Conservation (phyloP, 2,329 filamentous ascomycete species). For the Colletotrichum acutatum region DNA sequence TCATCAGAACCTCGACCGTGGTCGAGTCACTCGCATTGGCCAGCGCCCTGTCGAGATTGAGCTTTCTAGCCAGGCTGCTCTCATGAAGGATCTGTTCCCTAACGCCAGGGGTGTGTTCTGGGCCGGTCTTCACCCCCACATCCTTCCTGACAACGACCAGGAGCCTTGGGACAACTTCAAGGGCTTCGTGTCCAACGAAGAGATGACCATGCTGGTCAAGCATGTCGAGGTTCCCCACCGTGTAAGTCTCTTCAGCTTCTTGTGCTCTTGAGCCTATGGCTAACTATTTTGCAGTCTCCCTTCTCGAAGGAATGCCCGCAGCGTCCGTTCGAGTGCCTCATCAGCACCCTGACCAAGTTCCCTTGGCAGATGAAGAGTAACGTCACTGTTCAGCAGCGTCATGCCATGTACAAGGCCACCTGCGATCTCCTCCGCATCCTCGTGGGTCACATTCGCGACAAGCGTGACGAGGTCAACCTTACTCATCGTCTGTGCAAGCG, state of each 20-base stretch:
- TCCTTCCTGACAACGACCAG: conserved; percentile 46
- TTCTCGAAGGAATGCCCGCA: conserved; percentile 71
- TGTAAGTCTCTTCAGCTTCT: conserved; percentile 54
- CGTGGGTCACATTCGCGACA: conserved; percentile 39
- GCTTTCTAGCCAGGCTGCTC: conserved; percentile 63
- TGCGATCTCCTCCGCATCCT: conserved; percentile 54
- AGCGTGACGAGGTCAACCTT: conserved; percentile 55
- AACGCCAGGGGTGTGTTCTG: conserved; percentile 66
- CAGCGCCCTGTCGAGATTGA: conserved; percentile 67
- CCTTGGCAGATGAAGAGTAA: conserved; percentile 69
- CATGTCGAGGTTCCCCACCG: conserved; percentile 70
- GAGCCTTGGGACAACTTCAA: conserved; percentile 65
- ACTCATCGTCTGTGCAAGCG: conserved; percentile 65
- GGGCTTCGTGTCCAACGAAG: conserved; percentile 70
- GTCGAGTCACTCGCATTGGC: conserved; percentile 62
- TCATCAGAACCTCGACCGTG: conserved; percentile 49
- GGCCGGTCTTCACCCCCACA: conserved; percentile 57
- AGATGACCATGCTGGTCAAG: conserved; percentile 72
- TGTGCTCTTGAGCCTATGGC: not conserved
- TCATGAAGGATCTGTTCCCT: conserved; percentile 74
- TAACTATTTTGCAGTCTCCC: conserved; percentile 58
- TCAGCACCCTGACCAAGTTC: conserved; percentile 71
- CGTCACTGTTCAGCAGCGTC: conserved; percentile 69
- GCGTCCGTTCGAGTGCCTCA: conserved; percentile 73
- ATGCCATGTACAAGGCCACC: conserved; percentile 62